Percentiles rank a stretch among this genome's conserved stretches.
Evolutionary conservation across 345 rosid species (phyloP).

Genomic region (Populus pruinosa): DNA sequence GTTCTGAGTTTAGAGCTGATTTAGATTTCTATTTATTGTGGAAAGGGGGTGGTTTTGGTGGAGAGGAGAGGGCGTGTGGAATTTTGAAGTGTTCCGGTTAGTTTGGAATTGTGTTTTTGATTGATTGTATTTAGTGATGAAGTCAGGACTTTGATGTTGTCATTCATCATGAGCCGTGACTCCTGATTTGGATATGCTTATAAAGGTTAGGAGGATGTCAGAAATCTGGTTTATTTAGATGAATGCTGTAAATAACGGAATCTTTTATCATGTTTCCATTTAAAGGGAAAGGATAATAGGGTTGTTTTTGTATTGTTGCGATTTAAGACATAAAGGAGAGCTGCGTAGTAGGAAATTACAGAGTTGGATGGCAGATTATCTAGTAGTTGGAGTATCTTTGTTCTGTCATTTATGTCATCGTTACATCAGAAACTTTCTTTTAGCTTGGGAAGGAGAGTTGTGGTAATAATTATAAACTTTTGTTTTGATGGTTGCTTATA

Average conservation of each 20-base stretch:
- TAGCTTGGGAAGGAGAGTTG: background rate
- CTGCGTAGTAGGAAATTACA: background rate
- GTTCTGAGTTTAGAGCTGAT: background rate
- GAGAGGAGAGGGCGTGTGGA: background rate
- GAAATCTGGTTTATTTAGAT: background rate
- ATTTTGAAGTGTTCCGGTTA: background rate
- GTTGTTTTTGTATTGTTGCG: background rate
- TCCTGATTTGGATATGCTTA: background rate
- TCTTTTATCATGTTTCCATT: background rate
- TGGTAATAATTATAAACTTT: background rate
- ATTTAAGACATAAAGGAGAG: background rate
- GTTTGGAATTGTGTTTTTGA: background rate
- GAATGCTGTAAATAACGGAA: background rate
- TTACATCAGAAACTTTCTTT: background rate
- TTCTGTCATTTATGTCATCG: background rate
- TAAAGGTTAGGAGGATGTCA: background rate
- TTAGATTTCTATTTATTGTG: background rate
- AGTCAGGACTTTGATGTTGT: background rate
- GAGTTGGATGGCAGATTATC: background rate
- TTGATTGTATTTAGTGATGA: background rate
- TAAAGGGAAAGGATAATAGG: background rate
- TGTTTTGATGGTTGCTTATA: background rate
- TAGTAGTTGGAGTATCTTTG: background rate
- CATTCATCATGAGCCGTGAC: background rate
- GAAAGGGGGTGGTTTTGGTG: background rate